Base-by-base conservation (phyloP, 2,329 filamentous ascomycete genomes). In the Rhinocladiella similis region DNA sequence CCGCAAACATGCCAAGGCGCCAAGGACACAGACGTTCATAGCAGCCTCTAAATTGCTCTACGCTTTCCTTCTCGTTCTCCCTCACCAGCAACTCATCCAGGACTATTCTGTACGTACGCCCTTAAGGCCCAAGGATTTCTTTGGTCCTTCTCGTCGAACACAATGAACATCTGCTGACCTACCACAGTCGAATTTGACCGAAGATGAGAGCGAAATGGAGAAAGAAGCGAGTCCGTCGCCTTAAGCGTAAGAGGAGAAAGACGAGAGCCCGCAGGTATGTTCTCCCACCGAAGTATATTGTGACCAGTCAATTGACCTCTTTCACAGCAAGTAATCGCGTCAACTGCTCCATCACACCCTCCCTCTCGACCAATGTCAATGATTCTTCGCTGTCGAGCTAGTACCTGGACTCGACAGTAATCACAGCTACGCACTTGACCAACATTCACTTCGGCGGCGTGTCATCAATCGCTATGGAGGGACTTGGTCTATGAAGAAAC, bases 181-280 rank as follows among this genome's bases (percentile, higher is more conserved):
- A 13, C 18, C n/a, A 10, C 22, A 60, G 58, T 59, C 56, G 22
- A 47, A 51, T 39, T 59, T 57, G 56, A 59, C 22, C 53, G 54
- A 63, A 63, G 61, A 87, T 88, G 85, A 88, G 93, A 94, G 92
- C 91, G 77, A 97, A 97, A 86, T 97, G 94, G 94, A 94, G 93
- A 86, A 99, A 99, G 90, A 99, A 99, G 93, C 87, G 94, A 79
- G 92, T 96, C 82, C 86, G 94, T 75, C 88, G 94, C 81, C 91
- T 99, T 80, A 97, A 97, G 89, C 89, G 92, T 78, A 99, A 99
- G 92, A 91, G 94, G 84, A 95, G 94, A 91, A 99, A 99, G 93
- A 96, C 94, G 83, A 87, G 94, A 79, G 94, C 93, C 73, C 83
- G 94, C 83, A 92, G 87, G 94, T 97, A 85, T 85, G 91, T 80